phyloP scores from a whole-genome alignment of 805 yeast genomes.

The Cephaloascus albidus region DNA sequence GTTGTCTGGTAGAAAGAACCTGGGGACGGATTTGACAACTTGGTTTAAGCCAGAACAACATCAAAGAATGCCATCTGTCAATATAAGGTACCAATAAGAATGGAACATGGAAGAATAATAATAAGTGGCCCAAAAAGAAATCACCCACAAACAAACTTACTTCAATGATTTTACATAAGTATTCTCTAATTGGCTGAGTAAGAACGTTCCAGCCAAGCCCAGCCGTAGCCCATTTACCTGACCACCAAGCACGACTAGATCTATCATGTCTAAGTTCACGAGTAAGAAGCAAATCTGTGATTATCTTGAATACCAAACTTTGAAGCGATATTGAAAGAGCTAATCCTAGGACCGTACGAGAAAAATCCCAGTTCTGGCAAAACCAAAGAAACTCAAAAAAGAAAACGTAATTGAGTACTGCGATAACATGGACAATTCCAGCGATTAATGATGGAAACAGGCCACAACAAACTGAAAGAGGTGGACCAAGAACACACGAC shows the following conservation, averaged over 20 bases:
- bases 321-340: conserved; percentile 49
- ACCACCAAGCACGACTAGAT: conserved; percentile 70
- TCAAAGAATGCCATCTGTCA: conserved; percentile 57
- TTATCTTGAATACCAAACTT: conserved; percentile 40
- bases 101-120: conserved; percentile 53
- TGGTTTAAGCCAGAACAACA: conserved; percentile 62
- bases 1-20: conserved; percentile 32
- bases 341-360: conserved; percentile 53
- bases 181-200: conserved; percentile 59
- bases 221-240: conserved; percentile 60
- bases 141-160: conserved; percentile 63
- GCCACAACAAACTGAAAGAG: conserved; percentile 29
- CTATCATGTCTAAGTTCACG: conserved; percentile 54
- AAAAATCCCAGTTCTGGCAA: conserved; percentile 57
- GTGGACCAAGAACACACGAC: conserved; percentile 41
- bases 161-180: conserved; percentile 52
- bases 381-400: conserved; percentile 59
- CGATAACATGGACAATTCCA: conserved; percentile 39
- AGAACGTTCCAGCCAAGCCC: conserved; percentile 54
- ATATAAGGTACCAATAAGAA: conserved; percentile 52
- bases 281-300: conserved; percentile 42
- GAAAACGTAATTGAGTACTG: conserved; percentile 42
- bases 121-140: conserved; percentile 46
- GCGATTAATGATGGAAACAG: conserved; percentile 47
- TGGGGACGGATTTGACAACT: conserved; percentile 38